Evolutionary conservation across 441 rosid genomes (phyloP).

Genomic region (Biscutella laevigata): DNA sequence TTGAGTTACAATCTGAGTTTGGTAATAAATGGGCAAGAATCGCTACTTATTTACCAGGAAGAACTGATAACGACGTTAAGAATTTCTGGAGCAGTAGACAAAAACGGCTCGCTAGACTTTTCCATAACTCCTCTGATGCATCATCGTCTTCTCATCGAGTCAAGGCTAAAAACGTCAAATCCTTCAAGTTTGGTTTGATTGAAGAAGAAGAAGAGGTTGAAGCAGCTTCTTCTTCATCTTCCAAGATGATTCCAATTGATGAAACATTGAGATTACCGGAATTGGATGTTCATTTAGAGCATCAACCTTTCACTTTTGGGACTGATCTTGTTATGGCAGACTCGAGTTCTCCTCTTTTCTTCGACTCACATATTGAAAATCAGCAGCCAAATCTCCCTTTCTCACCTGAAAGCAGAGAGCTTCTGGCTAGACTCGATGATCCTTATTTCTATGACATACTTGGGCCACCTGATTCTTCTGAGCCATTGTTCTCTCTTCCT

Average conservation of each 20-base stretch:
- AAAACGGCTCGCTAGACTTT: conserved; percentile 67
- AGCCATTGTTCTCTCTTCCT: conserved; percentile 29
- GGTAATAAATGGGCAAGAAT: conserved; percentile 96
- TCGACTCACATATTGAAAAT: too few species aligned
- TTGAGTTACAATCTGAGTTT: conserved; percentile 68
- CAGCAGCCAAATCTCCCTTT: too few species aligned
- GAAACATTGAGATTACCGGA: too few species aligned
- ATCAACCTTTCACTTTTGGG: conserved; percentile 26
- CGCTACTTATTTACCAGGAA: too few species aligned
- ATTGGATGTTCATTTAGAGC: conserved; percentile 16
- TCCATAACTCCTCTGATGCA: conserved; percentile 40
- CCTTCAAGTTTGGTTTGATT: conserved; percentile 27
- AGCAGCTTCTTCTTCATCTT: conserved; percentile 21
- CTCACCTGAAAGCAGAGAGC: conserved; percentile 46
- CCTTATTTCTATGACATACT: conserved; percentile 44
- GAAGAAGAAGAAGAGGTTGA: too few species aligned
- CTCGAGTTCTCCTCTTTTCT: too few species aligned
- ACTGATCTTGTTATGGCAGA: conserved; percentile 19
- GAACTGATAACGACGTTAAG: conserved; percentile 91
- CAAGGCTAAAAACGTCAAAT: too few species aligned
- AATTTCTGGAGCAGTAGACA: conserved; percentile 93
- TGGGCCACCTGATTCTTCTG: conserved; percentile 39
- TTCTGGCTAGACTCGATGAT: conserved; percentile 49
- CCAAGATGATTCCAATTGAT: conserved; percentile 19
- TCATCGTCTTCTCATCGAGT: conserved; percentile 18